These are phyloP conservation scores for Pythium plurisporium DNA, from an alignment of 352 stramenopile genomes.

Conservation along the genomic window DNA sequence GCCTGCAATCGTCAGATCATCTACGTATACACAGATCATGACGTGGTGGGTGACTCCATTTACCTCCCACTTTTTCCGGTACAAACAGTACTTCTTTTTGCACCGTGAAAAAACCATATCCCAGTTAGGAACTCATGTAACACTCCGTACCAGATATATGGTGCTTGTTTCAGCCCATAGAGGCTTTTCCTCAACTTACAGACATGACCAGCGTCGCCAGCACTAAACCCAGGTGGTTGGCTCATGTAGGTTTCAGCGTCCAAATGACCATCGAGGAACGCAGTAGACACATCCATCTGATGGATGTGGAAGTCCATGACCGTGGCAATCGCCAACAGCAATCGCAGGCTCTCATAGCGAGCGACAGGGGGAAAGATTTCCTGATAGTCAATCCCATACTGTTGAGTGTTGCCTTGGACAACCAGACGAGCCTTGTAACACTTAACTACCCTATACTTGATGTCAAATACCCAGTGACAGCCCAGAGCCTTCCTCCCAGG, in stretches of 20 bases:
- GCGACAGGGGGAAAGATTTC: constrained; percentile 4
- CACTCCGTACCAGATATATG: constrained; percentile 18
- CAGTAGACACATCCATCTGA: neutral
- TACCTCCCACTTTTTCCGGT: constrained; percentile 24
- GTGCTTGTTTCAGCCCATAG: constrained; percentile 9
- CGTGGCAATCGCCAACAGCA: neutral
- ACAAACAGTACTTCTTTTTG: constrained; percentile 28
- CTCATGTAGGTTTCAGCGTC: neutral
- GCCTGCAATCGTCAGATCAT: constrained; percentile 25
- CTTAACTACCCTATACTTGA: constrained; percentile 1
- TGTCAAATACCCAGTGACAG: constrained; percentile 7
- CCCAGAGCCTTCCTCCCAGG: neutral
- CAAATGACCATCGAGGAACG: neutral
- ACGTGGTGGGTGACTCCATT: constrained; percentile 16
- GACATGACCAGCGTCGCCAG: neutral
- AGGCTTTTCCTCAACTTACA: neutral
- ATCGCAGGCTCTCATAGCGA: neutral
- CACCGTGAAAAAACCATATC: constrained; percentile 12
- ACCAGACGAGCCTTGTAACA: constrained; percentile 11
- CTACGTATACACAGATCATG: constrained; percentile 28
- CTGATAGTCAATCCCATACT: constrained; percentile 2
- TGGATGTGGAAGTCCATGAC: neutral
- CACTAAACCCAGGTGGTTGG: constrained; percentile 2
- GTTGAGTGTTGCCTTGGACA: neutral
- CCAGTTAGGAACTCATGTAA: constrained; percentile 14